Base-by-base conservation (phyloP, 495 filamentous ascomycete genomes). In the Polyplosphaeria fusca region DNA sequence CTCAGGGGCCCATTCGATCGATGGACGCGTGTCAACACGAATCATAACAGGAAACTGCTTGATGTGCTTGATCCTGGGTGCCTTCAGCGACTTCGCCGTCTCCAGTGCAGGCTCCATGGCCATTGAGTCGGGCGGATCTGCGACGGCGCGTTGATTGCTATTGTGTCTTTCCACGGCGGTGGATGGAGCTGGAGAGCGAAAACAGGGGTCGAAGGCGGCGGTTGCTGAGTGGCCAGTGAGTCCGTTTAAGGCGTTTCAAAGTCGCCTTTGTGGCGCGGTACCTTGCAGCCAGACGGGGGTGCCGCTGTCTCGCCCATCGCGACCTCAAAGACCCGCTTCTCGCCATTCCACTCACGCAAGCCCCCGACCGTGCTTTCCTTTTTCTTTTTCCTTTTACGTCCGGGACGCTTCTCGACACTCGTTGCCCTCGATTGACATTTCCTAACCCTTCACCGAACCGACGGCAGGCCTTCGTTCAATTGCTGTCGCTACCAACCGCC, bases 391-490 rank as follows among this genome's bases (percentile, higher is more conserved):
- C 14, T 13, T 47, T 11, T 47, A 26, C n/a, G 45, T 14, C 9
- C 26, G 16, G 22, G 26, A 4, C n/a, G 27, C 9, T 47, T 18
- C 26, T n/a, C 23, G 9, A 42, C 39, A 42, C 39, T 42, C 39
- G 9, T 42, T 42, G 9, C 39, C 11, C 14, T 23, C 43, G 11
- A 18, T 38, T 50, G 16, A 3, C 39, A 18, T 37, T 50, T 50
- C 39, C 30, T 50, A 50, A 38, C 39, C 12, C 7, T 20, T 5
- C 2, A 38, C 13, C 47, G 28, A 37, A 42, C 11, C 47, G 47
- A 50, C 47, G 28, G 27, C 47, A 39, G 30, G 28, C 18, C n/a
- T 28, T 28, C 54, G 45, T 59, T 51, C 47, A 28, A 59, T 52
- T 45, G 4, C 23, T 23, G 25, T 19, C 32, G 22, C 25, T 13